phyloP scores from a whole-genome alignment of 2,329 filamentous ascomycete genomes.

The Cladosporium velox region DNA sequence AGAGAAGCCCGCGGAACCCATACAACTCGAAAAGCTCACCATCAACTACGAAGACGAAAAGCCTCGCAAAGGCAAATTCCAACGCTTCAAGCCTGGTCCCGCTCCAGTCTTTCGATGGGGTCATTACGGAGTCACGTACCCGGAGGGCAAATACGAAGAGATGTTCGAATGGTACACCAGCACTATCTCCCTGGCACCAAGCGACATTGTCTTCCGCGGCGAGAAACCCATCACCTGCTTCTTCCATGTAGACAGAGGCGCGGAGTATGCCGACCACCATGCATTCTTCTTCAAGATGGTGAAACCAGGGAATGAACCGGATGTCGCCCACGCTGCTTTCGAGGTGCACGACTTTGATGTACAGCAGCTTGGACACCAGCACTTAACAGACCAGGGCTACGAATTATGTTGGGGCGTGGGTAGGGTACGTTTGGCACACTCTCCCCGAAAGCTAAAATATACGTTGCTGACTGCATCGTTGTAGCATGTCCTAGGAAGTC shows the following conservation, averaged over 20 bases:
- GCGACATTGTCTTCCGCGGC: constrained; percentile 45
- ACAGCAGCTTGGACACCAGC: constrained; percentile 68
- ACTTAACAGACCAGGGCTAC: constrained; percentile 62
- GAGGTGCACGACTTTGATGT: constrained; percentile 71
- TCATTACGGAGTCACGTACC: constrained; percentile 43
- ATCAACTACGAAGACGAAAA: constrained; percentile 37
- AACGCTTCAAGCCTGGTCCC: constrained; percentile 44
- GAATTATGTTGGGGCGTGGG: constrained; percentile 57
- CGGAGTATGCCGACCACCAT: constrained; percentile 55
- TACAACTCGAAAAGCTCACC: constrained; percentile 29
- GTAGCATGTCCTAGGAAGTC: constrained; percentile 15
- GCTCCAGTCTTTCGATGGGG: constrained; percentile 49
- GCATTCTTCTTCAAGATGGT: constrained; percentile 49
- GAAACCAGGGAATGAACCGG: constrained; percentile 35
- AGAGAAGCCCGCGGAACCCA: constrained; percentile 16
- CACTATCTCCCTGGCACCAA: constrained; percentile 48
- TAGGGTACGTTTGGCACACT: constrained; percentile 55
- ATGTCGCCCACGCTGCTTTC: constrained; percentile 69
- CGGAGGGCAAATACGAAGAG: constrained; percentile 40
- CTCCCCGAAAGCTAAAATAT: no score
- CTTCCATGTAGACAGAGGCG: constrained; percentile 55
- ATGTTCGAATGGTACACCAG: constrained; percentile 46
- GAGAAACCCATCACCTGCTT: constrained; percentile 50
- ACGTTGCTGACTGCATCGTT: neutral
- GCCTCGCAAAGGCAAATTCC: constrained; percentile 33